Conservation (phyloP, 495 filamentous ascomycete genomes). For the Aspergillus avenaceus region DNA sequence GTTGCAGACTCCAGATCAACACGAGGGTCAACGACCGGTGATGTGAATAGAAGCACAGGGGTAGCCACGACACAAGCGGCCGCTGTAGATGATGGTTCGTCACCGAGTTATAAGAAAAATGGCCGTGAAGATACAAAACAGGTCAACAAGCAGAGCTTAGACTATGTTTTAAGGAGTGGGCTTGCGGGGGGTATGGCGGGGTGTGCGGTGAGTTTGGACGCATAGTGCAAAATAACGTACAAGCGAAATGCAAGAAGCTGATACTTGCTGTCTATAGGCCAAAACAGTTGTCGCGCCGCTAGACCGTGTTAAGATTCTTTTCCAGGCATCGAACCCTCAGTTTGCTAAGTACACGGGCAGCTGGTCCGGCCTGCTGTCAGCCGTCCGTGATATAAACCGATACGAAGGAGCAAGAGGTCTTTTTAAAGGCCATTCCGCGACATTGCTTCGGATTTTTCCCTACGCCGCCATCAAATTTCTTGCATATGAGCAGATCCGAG, state of each 20-base stretch:
- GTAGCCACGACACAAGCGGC: conserved; percentile 15
- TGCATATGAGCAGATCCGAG: conserved; percentile 91
- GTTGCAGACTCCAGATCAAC: conserved; percentile 25
- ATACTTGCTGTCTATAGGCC: conserved; percentile 52
- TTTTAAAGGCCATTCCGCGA: conserved; percentile 91
- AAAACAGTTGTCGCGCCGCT: conserved; percentile 95
- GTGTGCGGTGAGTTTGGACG: conserved; percentile 62
- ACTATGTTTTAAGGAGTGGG: conserved; percentile 78
- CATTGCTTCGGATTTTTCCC: conserved; percentile 89
- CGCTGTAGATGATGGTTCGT: conserved; percentile 4
- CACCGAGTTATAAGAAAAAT: conserved; percentile 8
- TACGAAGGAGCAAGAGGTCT: conserved; percentile 71
- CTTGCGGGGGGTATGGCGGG: conserved; percentile 86
- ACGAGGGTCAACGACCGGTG: conserved; percentile 21
- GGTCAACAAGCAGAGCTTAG: conserved; percentile 65
- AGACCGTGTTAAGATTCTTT: conserved; percentile 97
- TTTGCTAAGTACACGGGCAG: conserved; percentile 87
- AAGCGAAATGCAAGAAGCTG: not conserved
- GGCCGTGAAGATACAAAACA: conserved; percentile 27
- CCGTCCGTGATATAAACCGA: conserved; percentile 77
- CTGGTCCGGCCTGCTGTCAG: conserved; percentile 73
- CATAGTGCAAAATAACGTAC: not conserved
- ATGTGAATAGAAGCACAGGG: conserved; percentile 8
- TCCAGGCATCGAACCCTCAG: conserved; percentile 91
- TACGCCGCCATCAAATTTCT: conserved; percentile 98